These are phyloP conservation scores for Platismatia glauca DNA, from an alignment of 495 filamentous ascomycete genomes.

Conservation along the genomic window DNA sequence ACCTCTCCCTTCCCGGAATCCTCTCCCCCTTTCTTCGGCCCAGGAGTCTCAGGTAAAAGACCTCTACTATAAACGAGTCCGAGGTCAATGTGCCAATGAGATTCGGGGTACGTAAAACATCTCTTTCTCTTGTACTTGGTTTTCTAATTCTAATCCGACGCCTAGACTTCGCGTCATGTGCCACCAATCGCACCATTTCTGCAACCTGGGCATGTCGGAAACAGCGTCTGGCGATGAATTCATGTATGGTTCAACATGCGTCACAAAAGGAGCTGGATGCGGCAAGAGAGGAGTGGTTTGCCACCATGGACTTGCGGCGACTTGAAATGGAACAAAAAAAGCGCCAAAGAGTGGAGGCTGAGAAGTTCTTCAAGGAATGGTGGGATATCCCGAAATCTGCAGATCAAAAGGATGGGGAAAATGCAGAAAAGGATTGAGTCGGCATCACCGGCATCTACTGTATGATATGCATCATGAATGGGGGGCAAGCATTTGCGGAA, in stretches of 20 bases:
- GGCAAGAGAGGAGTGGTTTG: conserved; percentile 92
- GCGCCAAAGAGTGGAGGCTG: conserved; percentile 28
- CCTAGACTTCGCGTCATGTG: conserved; percentile 83
- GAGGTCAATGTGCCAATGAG: conserved; percentile 67
- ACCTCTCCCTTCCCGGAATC: conserved; percentile 57
- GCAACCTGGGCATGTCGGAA: conserved; percentile 76
- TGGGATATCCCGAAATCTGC: neutral
- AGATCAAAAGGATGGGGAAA: neutral
- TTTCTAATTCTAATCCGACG: conserved; percentile 4
- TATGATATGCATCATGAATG: no score
- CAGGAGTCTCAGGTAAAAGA: conserved; percentile 89
- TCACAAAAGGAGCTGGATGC: conserved; percentile 77
- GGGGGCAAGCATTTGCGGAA: neutral
- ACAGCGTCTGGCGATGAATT: conserved; percentile 78
- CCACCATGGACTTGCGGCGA: conserved; percentile 55
- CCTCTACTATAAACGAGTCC: conserved; percentile 80
- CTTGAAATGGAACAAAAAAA: conserved; percentile 47
- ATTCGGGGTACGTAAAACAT: conserved; percentile 60
- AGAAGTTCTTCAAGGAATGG: conserved; percentile 11
- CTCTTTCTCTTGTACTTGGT: neutral
- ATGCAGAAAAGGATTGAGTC: neutral
- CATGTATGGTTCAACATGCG: conserved; percentile 80
- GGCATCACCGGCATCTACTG: neutral
- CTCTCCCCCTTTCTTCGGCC: conserved; percentile 79
- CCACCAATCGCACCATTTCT: conserved; percentile 71